Conservation (phyloP, 1,139 yeast species). For the Magnusiomyces magnusii region DNA sequence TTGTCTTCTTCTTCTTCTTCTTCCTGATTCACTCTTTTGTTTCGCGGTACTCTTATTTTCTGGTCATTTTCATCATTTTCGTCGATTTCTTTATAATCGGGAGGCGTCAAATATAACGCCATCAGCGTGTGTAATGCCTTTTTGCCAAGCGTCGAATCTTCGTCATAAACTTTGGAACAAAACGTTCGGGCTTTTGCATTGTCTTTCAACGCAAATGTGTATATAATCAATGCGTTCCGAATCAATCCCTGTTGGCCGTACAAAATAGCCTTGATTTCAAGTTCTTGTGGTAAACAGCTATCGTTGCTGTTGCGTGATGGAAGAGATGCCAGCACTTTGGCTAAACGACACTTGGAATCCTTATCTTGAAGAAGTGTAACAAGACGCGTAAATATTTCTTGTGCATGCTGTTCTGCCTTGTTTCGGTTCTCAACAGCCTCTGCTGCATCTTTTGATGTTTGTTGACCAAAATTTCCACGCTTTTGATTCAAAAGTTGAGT, state of each 20-base stretch:
- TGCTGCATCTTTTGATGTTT: background rate
- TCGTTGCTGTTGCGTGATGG: slow-evolving; percentile 23
- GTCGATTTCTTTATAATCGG: slow-evolving; percentile 17
- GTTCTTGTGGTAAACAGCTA: slow-evolving; percentile 19
- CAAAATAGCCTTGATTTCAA: slow-evolving; percentile 48
- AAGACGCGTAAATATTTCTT: slow-evolving; percentile 15
- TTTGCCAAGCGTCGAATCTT: slow-evolving; percentile 37
- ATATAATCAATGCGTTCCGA: slow-evolving; percentile 54
- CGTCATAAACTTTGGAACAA: slow-evolving; percentile 47
- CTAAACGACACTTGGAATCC: slow-evolving; percentile 31
- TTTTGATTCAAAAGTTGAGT: background rate
- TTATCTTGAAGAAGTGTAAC: slow-evolving; percentile 26
- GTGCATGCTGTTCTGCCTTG: background rate
- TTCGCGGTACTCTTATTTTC: background rate
- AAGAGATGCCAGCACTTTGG: slow-evolving; percentile 28
- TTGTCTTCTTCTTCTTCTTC: background rate
- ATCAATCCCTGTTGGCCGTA: slow-evolving; percentile 56
- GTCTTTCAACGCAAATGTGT: slow-evolving; percentile 53
- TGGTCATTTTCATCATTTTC: slow-evolving; percentile 14
- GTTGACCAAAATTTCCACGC: background rate
- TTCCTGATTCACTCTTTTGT: background rate
- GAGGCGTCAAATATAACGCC: slow-evolving; percentile 28
- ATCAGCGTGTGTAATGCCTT: slow-evolving; percentile 33
- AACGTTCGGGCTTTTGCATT: slow-evolving; percentile 49
- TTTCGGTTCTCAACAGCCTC: background rate